These are phyloP conservation scores for Cercospora citrullina DNA, from an alignment of 2,329 filamentous ascomycete genomes.

Conservation along the genomic window DNA sequence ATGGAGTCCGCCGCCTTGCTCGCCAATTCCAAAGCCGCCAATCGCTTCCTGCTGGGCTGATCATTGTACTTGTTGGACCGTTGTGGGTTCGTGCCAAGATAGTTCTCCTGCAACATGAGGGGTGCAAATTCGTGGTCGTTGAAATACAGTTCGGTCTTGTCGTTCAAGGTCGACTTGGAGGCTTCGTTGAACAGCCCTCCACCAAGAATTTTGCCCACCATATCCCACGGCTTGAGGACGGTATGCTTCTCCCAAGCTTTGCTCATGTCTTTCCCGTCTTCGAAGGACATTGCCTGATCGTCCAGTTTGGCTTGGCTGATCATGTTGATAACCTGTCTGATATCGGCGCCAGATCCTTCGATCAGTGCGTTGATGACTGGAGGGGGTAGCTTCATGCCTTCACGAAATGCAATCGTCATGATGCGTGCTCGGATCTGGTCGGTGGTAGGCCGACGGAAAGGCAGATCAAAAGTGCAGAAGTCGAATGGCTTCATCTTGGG, in stretches of 20 bases:
- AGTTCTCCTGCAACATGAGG: conserved; percentile 98
- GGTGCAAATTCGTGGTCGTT: conserved; percentile 98
- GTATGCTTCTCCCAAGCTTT: conserved; percentile 99
- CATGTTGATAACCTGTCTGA: conserved; percentile 99
- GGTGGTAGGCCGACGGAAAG: conserved; percentile 84
- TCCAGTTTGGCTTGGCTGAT: conserved; percentile 91
- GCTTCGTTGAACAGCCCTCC: conserved; percentile 80
- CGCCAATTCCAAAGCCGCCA: conserved; percentile 82
- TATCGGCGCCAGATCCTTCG: conserved; percentile 92
- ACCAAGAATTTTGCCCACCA: conserved; percentile 86
- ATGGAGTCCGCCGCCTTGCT: conserved; percentile 93
- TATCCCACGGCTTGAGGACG: conserved; percentile 96
- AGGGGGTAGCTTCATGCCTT: conserved; percentile 80
- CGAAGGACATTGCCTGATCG: conserved; percentile 73
- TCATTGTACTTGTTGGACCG: conserved; percentile 61
- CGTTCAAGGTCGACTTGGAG: conserved; percentile 85
- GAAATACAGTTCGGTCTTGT: conserved; percentile 98
- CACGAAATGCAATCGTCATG: conserved; percentile 91
- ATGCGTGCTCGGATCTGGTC: conserved; percentile 90
- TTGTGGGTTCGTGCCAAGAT: conserved; percentile 78
- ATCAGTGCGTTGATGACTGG: conserved; percentile 90
- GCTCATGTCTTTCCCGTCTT: conserved; percentile 88
- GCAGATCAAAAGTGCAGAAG: conserved; percentile 76
- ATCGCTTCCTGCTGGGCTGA: conserved; percentile 61
- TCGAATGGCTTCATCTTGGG: conserved; percentile 99